Conservation (phyloP, 371 early-diverging fungal genomes). For the Smittium culicis region DNA sequence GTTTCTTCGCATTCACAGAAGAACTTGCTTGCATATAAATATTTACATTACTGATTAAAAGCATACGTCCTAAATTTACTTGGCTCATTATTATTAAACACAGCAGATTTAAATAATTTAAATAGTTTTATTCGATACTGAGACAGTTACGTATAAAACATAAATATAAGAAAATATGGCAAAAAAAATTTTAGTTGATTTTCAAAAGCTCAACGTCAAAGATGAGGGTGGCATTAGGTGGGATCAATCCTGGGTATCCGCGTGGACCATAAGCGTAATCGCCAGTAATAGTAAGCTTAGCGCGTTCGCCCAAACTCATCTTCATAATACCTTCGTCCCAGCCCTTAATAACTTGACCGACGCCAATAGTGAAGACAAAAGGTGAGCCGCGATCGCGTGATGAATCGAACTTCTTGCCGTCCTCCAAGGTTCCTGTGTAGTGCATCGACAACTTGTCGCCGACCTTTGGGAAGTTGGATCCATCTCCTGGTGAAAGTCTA, state of each 20-base stretch:
- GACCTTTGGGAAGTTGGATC: constrained; percentile 66
- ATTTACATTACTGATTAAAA: neutral
- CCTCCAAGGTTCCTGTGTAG: constrained; percentile 49
- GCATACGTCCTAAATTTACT: neutral
- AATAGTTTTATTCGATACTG: neutral
- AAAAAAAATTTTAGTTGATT: constrained; percentile 41
- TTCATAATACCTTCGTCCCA: constrained; percentile 77
- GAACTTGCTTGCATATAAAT: too few relatives aligned
- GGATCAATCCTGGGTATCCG: constrained; percentile 60
- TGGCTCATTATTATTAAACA: neutral
- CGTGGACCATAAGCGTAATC: constrained; percentile 61
- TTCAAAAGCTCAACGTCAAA: constrained; percentile 77
- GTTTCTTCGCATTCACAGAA: too few relatives aligned
- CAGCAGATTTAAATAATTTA: neutral
- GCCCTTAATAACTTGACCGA: constrained; percentile 84
- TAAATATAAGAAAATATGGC: neutral
- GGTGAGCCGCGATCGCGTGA: constrained; percentile 63
- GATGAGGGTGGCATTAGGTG: constrained; percentile 62
- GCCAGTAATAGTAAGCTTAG: constrained; percentile 49
- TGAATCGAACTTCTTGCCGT: constrained; percentile 77
- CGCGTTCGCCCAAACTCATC: constrained; percentile 62
- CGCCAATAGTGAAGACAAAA: constrained; percentile 71
- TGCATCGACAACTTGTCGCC: constrained; percentile 58
- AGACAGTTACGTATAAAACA: neutral
- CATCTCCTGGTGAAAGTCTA: constrained; percentile 50